Base-by-base conservation (phyloP, 441 rosid species). In the Biscutella laevigata region DNA sequence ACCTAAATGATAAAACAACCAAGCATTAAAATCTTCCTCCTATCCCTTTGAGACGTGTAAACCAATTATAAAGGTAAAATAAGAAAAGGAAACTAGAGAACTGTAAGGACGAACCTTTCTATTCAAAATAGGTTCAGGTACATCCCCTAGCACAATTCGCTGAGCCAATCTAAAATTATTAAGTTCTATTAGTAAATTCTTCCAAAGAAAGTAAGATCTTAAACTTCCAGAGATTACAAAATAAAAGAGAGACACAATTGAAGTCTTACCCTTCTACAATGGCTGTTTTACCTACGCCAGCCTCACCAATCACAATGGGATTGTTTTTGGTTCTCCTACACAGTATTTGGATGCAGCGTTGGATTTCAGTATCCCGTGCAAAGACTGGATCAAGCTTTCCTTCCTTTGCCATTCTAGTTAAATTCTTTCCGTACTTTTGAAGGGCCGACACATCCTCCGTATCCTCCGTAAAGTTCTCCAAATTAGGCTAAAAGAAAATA, bases 271-370 rank as follows among this genome's bases (percentile, higher is more conserved):
- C 95, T 56, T 88, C 92, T 4, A 79, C 96, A 1, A 88, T 94
- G 4, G 95, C 96, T 5, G 96, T 88, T 70, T 88, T 88, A 5
- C 96, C 95, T 0, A 88, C 92, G 24, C 92, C 96, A 0, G 96
- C 95, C 62, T 88, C 95, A 17, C 96, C 96, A 28, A 88, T 80
- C 22, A 88, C 82, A 21, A 88, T 87, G 0, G 92, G 95, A 21
- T 88, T 88, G 70, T 80, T 85, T 56, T 88, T 83, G 0, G 95
- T 88, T 64, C 89, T 77, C 57, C 92, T 65, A 0, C 92, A 88
- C 4, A 88, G 70, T 22, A 88, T 88, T 61, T 90, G 69, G 8
- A 85, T 70, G 3, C 86, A 84, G 34, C 88, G 76, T 39, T 89
- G 61, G 3, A 88, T 85, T 45, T 88, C 96, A 11, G 85, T 92